Conservation (phyloP, 2,329 filamentous ascomycete species). For the Nannizzia gypsea region DNA sequence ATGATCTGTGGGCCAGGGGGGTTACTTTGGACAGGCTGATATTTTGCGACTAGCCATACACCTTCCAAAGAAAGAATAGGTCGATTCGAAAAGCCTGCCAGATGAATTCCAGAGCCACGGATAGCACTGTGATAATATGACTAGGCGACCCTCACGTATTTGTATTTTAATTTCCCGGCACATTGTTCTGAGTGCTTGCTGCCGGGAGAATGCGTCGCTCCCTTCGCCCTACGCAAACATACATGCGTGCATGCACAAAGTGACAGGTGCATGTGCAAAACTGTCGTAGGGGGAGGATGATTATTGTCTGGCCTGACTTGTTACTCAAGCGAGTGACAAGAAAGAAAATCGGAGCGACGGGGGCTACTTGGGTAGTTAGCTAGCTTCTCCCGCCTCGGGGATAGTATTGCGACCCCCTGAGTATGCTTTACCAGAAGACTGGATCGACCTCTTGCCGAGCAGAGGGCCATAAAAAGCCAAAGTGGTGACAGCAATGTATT, state of each 20-base stretch:
- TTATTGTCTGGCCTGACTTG: neutral
- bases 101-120: neutral
- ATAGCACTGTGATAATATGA: neutral
- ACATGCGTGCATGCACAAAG: neutral
- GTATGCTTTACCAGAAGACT: neutral
- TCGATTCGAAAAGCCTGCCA: neutral
- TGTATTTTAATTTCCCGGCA: neutral
- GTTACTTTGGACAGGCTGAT: neutral
- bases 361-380: too few relatives aligned
- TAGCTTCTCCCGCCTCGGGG: neutral
- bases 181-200: neutral
- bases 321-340: neutral
- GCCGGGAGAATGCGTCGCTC: neutral
- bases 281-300: neutral
- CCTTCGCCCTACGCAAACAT: neutral
- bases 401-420: neutral
- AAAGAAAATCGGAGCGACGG: neutral
- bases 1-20: neutral
- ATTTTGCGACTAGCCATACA: neutral
- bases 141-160: neutral
- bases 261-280: neutral
- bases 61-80: slow-evolving; percentile 1
- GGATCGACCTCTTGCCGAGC: neutral
- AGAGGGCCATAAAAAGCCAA: neutral
- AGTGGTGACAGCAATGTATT: neutral